Evolutionary conservation across 2,329 filamentous ascomycete species (phyloP).

Genomic region (Neocucurbitaria cava): DNA sequence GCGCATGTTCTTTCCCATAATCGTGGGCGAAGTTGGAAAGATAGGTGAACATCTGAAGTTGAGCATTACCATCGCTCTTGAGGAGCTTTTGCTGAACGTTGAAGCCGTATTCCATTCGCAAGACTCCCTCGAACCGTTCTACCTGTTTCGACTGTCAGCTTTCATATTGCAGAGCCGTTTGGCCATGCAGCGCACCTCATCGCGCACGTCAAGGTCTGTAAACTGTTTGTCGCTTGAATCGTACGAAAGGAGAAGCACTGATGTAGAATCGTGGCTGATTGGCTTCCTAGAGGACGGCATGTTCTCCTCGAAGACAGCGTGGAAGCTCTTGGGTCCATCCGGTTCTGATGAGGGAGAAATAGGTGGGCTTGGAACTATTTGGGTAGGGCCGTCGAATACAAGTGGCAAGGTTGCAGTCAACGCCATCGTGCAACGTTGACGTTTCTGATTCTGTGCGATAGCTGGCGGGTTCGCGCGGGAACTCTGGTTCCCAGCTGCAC

Average conservation of each 20-base stretch:
- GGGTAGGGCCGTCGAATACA: neutral
- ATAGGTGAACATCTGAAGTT: conserved; percentile 9
- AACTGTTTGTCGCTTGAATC: conserved; percentile 2
- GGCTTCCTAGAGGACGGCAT: conserved; percentile 10
- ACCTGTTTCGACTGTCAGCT: conserved; percentile 7
- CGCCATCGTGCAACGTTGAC: neutral
- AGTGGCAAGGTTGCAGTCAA: neutral
- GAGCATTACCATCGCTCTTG: conserved; percentile 1
- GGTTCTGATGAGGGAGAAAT: neutral
- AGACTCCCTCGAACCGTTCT: conserved; percentile 5
- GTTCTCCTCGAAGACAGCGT: conserved; percentile 3
- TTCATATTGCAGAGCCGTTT: neutral
- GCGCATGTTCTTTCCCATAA: conserved; percentile 14
- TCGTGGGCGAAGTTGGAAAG: conserved; percentile 12
- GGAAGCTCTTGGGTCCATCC: conserved; percentile 1
- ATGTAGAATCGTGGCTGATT: conserved; percentile 4
- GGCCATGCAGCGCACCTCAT: conserved; percentile 1
- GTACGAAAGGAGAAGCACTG: conserved; percentile 15
- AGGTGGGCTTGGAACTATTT: neutral
- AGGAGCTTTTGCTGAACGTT: conserved; percentile 11
- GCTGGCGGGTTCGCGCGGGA: neutral
- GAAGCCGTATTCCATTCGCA: conserved; percentile 12
- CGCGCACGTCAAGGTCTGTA: conserved; percentile 2
- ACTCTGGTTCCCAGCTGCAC: neutral
- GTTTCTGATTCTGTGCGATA: neutral